Base-by-base conservation (phyloP, 352 stramenopile genomes). In the Pythium biforme region DNA sequence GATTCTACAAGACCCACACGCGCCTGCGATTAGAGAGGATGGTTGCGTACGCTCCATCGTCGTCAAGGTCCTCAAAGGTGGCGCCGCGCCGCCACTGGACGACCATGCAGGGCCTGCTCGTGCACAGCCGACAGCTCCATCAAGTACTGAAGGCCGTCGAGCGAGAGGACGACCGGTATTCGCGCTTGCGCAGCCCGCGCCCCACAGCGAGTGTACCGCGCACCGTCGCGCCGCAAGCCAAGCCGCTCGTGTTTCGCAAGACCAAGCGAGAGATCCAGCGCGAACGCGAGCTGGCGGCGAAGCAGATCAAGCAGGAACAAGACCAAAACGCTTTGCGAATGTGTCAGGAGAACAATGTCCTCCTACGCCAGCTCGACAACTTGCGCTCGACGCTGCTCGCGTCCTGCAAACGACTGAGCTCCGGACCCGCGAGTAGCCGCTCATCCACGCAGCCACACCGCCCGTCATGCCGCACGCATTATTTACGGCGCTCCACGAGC, bases 261-360 rank as follows among this genome's bases (percentile, higher is more conserved):
- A 70, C 63, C 63, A 70, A 70, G 63, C 63, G 55, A 14, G 63
- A 70, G 34, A 64, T 70, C 50, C 63, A 70, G 33, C 63, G 63
- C 23, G 63, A 70, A 45, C 62, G 62, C 15, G 62, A 69, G 31
- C 49, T 52, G 5, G 39, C 34, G 0, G 39, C n/a, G 15, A 39
- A 29, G 45, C n/a, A n/a, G n/a, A n/a, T n/a, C n/a, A 49, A 66
- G 41, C 31, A 60, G 31, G 3, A 54, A 9, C 11, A 49, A 31
- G 14, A 37, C 22, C 15, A 33, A 31, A 15, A 53, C 22, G 22
- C 48, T 10, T 4, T 34, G 48, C 27, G 49, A 48, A 15, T 46
- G 27, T 34, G 39, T 25, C n/a, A 15, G 2, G 39, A 59, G 29
- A 45, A 29, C 19, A 39, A 25, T 14, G 12, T n/a, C 26, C 52